Conservation (phyloP, 1,284 basidiomycete species). For the Ganoderma leucocontextum region DNA sequence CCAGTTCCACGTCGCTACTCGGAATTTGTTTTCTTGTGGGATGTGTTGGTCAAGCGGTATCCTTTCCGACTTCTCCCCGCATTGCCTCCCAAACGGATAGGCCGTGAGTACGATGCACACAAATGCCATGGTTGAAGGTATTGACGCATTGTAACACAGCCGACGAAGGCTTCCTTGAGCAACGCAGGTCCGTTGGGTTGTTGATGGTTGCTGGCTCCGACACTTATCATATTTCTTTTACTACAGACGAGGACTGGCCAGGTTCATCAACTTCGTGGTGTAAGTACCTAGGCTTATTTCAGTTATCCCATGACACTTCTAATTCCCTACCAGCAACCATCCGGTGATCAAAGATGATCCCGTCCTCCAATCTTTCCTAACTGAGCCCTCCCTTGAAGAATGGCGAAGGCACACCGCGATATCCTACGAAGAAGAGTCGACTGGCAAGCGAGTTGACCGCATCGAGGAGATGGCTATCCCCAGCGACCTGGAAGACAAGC, state of each 20-base stretch:
- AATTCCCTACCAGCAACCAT: constrained; percentile 71
- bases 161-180: constrained; percentile 89
- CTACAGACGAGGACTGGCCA: constrained; percentile 78
- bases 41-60: constrained; percentile 81
- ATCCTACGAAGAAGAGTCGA: constrained; percentile 88
- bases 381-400: constrained; percentile 81
- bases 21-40: constrained; percentile 91
- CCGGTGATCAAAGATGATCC: constrained; percentile 90
- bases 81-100: constrained; percentile 90
- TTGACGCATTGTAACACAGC: constrained; percentile 50
- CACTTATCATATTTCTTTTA: not conserved
- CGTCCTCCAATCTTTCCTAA: constrained; percentile 82
- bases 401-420: constrained; percentile 83
- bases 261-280: constrained; percentile 84
- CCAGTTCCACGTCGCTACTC: constrained; percentile 83
- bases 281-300: constrained; percentile 45
- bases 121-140: constrained; percentile 12
- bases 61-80: constrained; percentile 92
- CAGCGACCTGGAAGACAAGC: constrained; percentile 89
- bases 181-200: constrained; percentile 67
- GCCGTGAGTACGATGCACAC: constrained; percentile 63
- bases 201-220: not conserved
- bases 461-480: constrained; percentile 93
- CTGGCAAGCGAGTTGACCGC: constrained; percentile 80
- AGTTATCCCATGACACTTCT: constrained; percentile 10